Percentiles rank a stretch among this genome's conserved stretches.
Evolutionary conservation across 768 basidiomycete genomes (phyloP).

Genomic region (Leccinum aurantiacum): DNA sequence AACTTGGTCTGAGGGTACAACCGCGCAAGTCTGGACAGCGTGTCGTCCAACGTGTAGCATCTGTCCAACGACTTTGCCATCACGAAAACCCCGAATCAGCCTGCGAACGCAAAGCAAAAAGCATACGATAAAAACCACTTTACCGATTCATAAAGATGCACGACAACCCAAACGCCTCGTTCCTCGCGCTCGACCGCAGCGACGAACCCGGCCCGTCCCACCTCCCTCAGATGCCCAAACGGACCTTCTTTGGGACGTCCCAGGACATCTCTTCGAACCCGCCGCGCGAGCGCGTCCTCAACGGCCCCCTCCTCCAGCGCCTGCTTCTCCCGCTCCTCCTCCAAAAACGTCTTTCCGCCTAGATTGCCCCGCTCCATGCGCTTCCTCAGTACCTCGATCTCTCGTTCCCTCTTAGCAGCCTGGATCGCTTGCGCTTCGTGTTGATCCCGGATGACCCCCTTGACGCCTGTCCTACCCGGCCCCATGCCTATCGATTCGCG

Average conservation of each 20-base stretch:
- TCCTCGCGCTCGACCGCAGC: constrained; percentile 73
- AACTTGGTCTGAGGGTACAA: constrained; percentile 73
- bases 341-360: constrained; percentile 71
- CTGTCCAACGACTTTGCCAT: constrained; percentile 64
- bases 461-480: constrained; percentile 83
- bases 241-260: constrained; percentile 51
- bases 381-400: constrained; percentile 50
- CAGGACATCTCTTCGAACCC: constrained; percentile 39
- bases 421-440: constrained; percentile 62
- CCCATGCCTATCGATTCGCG: constrained; percentile 79
- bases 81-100: constrained; percentile 6
- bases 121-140: constrained; percentile 26
- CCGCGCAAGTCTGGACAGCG: constrained; percentile 67
- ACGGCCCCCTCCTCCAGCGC: constrained; percentile 36
- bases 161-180: constrained; percentile 72
- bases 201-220: constrained; percentile 71
- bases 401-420: constrained; percentile 50
- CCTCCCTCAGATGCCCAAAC: constrained; percentile 81
- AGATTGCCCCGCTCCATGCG: constrained; percentile 66
- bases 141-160: constrained; percentile 83
- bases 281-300: constrained; percentile 8
- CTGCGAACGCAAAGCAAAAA: neutral
- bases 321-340: constrained; percentile 66
- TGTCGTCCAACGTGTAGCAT: constrained; percentile 70
- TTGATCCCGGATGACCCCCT: constrained; percentile 82